phyloP scores from a whole-genome alignment of 2,329 filamentous ascomycete genomes.

The Cytospora chrysosperma region DNA sequence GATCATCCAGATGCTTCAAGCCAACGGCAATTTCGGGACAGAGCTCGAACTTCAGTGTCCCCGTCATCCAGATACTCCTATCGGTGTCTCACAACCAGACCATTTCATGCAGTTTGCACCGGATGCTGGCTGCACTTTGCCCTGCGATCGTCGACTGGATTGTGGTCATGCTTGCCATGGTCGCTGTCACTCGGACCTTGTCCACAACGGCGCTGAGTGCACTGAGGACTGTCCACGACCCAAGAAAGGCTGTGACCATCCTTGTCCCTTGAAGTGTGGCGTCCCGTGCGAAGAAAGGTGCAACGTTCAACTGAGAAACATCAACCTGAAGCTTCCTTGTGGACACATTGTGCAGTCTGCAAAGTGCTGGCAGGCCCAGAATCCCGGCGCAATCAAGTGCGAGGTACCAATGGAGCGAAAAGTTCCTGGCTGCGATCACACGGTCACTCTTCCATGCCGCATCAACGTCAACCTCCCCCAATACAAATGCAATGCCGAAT shows the following conservation, averaged over 20 bases:
- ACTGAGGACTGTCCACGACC: constrained; percentile 43
- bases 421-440: constrained; percentile 57
- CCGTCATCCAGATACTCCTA: constrained; percentile 54
- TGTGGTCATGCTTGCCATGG: constrained; percentile 50
- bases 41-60: constrained; percentile 57
- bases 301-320: constrained; percentile 31
- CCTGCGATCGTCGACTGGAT: constrained; percentile 48
- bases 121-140: constrained; percentile 59
- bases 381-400: constrained; percentile 50
- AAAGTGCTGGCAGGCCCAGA: constrained; percentile 43
- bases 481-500: constrained; percentile 51
- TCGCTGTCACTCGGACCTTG: constrained; percentile 46
- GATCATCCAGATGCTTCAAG: constrained; percentile 53
- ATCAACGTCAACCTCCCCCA: constrained; percentile 39
- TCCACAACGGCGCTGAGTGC: constrained; percentile 49
- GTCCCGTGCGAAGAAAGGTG: constrained; percentile 42
- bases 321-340: constrained; percentile 37
- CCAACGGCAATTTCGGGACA: constrained; percentile 46
- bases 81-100: constrained; percentile 47
- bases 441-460: constrained; percentile 48
- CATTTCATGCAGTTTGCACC: constrained; percentile 51
- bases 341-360: constrained; percentile 39
- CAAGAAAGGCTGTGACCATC: constrained; percentile 44
- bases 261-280: constrained; percentile 44
- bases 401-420: constrained; percentile 41